phyloP scores from a whole-genome alignment of 768 basidiomycete species.

The Vararia minispora region DNA sequence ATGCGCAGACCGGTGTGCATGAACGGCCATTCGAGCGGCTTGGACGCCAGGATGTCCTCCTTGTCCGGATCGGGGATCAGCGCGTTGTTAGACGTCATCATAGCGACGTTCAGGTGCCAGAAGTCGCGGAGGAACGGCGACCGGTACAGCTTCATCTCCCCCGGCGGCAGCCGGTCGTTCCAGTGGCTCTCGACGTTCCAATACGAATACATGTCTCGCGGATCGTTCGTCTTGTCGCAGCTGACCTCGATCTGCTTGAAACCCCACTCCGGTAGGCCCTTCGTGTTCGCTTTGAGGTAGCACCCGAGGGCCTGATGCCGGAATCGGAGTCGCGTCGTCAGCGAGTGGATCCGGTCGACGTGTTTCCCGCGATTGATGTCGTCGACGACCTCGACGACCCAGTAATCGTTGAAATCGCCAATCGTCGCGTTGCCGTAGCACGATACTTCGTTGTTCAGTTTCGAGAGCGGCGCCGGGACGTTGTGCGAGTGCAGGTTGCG shows the following conservation, averaged over 20 bases:
- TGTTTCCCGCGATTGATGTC: conserved; percentile 62
- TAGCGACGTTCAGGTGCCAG: conserved; percentile 97
- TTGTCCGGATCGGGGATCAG: conserved; percentile 97
- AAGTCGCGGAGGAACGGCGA: conserved; percentile 96
- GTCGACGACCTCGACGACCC: conserved; percentile 90
- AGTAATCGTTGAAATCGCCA: conserved; percentile 84
- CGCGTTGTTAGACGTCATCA: conserved; percentile 99
- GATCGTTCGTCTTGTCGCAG: conserved; percentile 83
- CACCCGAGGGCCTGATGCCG: conserved; percentile 69
- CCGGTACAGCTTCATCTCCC: conserved; percentile 70
- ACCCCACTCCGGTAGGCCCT: conserved; percentile 91
- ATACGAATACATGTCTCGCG: conserved; percentile 73
- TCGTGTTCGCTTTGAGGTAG: conserved; percentile 84
- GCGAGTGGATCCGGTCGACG: conserved; percentile 66
- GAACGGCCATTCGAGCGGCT: conserved; percentile 90
- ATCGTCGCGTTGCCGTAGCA: conserved; percentile 87
- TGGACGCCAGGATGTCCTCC: conserved; percentile 92
- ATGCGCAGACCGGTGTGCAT: conserved; percentile 84
- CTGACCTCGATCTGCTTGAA: conserved; percentile 98
- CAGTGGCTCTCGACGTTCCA: conserved; percentile 99
- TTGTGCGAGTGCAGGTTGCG: conserved; percentile 91
- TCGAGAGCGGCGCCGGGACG: conserved; percentile 80
- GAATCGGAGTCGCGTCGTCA: conserved; percentile 86
- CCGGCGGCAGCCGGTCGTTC: conserved; percentile 87
- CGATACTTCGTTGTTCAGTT: conserved; percentile 84